Conservation (phyloP, 2,329 filamentous ascomycete genomes). For the Ceratocystis harringtonii region DNA sequence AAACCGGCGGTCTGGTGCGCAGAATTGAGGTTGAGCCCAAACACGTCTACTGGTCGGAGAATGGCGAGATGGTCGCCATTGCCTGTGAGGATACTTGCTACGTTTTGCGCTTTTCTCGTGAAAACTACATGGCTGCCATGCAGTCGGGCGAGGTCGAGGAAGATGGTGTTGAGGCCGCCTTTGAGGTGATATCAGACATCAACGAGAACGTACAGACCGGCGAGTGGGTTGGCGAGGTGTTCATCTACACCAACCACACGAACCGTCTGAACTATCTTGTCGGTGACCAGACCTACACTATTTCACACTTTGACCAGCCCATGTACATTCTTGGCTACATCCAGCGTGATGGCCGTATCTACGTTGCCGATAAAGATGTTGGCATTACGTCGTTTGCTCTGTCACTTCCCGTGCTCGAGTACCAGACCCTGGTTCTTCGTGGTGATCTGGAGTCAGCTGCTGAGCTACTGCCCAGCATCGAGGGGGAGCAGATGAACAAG, state of each 20-base stretch:
- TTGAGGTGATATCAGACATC: constrained; percentile 92
- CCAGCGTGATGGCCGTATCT: constrained; percentile 85
- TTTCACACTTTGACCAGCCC: constrained; percentile 89
- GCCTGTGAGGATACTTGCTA: constrained; percentile 95
- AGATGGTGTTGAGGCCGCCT: constrained; percentile 88
- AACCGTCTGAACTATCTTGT: constrained; percentile 97
- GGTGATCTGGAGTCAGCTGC: constrained; percentile 85
- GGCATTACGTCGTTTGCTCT: constrained; percentile 78
- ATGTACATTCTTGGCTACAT: constrained; percentile 95
- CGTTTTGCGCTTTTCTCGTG: constrained; percentile 78
- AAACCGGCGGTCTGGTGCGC: constrained; percentile 72
- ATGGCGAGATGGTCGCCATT: constrained; percentile 79
- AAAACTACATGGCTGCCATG: constrained; percentile 70
- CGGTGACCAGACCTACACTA: constrained; percentile 92
- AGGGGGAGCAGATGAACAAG: constrained; percentile 91
- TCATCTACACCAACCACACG: constrained; percentile 95
- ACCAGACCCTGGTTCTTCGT: constrained; percentile 87
- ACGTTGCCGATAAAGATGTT: constrained; percentile 92
- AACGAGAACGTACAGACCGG: constrained; percentile 86
- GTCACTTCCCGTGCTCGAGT: constrained; percentile 85
- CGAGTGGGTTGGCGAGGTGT: constrained; percentile 96
- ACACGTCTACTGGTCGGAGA: constrained; percentile 92
- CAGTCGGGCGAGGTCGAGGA: constrained; percentile 71
- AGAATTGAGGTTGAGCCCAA: constrained; percentile 70
- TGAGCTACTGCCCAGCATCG: constrained; percentile 70